These are phyloP conservation scores for Bipolaris victoriae DNA, from an alignment of 2,329 filamentous ascomycete genomes.

Conservation along the genomic window DNA sequence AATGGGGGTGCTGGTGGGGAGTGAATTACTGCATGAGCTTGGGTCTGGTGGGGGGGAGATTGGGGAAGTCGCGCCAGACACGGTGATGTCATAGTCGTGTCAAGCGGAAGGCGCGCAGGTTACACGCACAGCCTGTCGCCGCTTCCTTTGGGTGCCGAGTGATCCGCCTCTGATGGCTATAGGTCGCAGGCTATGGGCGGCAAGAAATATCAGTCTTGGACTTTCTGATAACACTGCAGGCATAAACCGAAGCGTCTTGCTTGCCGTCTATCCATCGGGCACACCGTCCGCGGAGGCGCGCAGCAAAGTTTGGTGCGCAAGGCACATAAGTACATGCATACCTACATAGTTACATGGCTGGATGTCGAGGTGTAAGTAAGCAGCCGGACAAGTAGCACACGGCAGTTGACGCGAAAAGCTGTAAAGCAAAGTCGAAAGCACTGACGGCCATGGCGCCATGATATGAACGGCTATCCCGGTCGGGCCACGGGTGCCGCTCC, in stretches of 20 bases:
- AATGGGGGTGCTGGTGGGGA: slow-evolving; percentile 20
- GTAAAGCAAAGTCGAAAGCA: too few relatives aligned
- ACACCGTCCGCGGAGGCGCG: not conserved
- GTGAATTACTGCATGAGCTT: slow-evolving; percentile 26
- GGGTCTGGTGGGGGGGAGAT: slow-evolving; percentile 24
- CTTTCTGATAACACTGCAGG: not conserved
- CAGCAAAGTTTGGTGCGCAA: not conserved
- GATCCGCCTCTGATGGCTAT: not conserved
- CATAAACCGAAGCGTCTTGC: not conserved
- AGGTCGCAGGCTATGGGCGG: not conserved
- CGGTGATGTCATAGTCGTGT: slow-evolving; percentile 30
- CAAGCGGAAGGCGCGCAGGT: slow-evolving; percentile 23
- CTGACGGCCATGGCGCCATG: too few relatives aligned
- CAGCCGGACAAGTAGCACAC: too few relatives aligned
- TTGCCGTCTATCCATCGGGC: not conserved
- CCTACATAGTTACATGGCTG: too few relatives aligned
- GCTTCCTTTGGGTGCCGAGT: slow-evolving; percentile 5
- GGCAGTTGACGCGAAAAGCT: too few relatives aligned
- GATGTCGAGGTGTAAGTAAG: too few relatives aligned
- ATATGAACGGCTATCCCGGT: too few relatives aligned
- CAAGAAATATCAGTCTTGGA: not conserved
- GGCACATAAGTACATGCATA: not conserved
- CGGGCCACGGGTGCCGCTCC: too few relatives aligned
- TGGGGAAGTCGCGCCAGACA: slow-evolving; percentile 21
- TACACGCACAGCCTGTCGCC: slow-evolving; percentile 6